Conservation (phyloP, 345 rosid genomes). For the Camelina neglecta region DNA sequence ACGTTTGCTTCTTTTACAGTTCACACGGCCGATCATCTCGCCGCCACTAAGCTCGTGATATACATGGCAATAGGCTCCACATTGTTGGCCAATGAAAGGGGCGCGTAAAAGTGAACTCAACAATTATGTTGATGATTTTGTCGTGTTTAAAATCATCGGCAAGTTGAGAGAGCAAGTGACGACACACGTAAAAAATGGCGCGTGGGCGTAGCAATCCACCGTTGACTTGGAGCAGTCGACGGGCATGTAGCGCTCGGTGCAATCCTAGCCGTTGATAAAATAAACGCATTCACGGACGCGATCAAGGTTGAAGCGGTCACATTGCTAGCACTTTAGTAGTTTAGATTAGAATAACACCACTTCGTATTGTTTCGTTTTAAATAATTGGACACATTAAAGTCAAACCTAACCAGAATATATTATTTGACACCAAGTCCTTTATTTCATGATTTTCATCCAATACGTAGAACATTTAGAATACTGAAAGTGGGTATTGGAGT, state of each 20-base stretch:
- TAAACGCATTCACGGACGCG: conserved; percentile 11
- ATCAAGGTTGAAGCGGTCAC: conserved; percentile 29
- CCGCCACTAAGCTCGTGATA: conserved; percentile 17
- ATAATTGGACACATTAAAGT: not conserved
- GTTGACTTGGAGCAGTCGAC: not conserved
- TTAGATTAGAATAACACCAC: conserved; percentile 27
- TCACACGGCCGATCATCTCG: conserved; percentile 36
- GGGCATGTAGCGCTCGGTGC: not conserved
- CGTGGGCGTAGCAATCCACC: not conserved
- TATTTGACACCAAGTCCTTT: conserved; percentile 18
- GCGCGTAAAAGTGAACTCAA: not conserved
- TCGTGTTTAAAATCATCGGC: not conserved
- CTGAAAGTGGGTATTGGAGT: conserved; percentile 31
- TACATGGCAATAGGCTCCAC: conserved; percentile 18
- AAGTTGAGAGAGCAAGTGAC: conserved; percentile 21
- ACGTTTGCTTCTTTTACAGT: not conserved
- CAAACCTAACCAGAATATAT: conserved; percentile 29
- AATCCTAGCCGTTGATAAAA: conserved; percentile 19
- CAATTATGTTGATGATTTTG: not conserved
- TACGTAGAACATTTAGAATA: conserved; percentile 17
- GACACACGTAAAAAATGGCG: not conserved
- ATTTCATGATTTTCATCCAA: conserved; percentile 21
- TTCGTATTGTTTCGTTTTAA: conserved; percentile 5
- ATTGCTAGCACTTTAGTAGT: conserved; percentile 14
- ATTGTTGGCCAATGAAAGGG: conserved; percentile 11